Base-by-base conservation (phyloP, 2,329 filamentous ascomycete species). In the Paraconiothyrium brasiliense region DNA sequence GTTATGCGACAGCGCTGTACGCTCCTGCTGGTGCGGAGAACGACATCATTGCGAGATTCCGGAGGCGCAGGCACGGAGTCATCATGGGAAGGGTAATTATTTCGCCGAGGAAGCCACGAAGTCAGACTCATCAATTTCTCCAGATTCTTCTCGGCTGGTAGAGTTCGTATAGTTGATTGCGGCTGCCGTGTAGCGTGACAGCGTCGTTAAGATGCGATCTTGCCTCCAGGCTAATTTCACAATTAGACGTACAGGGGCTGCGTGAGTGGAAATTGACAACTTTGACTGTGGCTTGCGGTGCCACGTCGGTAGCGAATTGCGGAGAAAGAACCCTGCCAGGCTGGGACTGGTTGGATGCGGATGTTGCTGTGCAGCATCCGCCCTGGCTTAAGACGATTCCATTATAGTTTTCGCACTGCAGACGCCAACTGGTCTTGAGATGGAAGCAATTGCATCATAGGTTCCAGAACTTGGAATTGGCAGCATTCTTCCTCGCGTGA, bases 301-400 rank as follows among this genome's bases (percentile, higher is more conserved):
- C 27, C 35, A 60, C 58, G 39, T 56, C 46, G 52, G 58, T 46
- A 60, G 58, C 58, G 30, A 35, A 44, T 43, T 61, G 54, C 59
- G 54, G 54, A 61, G 54, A 57, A 49, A 49, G 34, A 54, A 58
- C 46, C 51, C 39, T 61, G 54, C 48, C 41, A 16, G 43, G 52
- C 16, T 30, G 41, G 41, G 22, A 13, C n/a, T 56, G 47, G 14
- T 35, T 39, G 48, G 37, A 16, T 16, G 10, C 20, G 16, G 24
- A 16, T n/a, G 27, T 32, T 34, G 30, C 22, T 32, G 4, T 32
- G 11, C 20, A 27, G 5, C 27, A 30, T 30, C 39, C 16, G 9
- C 35, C 52, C 32, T 46, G 43, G 16, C 30, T 52, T 27, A 52
- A 10, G 10, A 32, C 11, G n/a, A 8, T 10, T 46, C 3, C n/a